Base-by-base conservation (phyloP, 306 rosid species). In the Trifolium subterraneum region DNA sequence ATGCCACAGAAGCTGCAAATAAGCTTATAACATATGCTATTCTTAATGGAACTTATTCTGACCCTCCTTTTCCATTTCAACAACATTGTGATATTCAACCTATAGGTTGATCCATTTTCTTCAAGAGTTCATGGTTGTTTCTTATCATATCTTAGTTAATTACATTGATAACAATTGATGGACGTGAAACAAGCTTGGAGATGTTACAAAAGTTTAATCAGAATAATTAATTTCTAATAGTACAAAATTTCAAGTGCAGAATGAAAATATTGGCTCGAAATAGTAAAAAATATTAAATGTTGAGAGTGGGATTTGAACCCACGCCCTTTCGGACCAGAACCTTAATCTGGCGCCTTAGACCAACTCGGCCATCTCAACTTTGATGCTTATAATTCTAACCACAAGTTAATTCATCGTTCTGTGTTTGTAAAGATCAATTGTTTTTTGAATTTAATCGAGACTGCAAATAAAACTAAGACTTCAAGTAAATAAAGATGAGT, bases 1-100 rank as follows among this genome's bases (percentile, higher is more conserved):
- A 93, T 71, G 76, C 97, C 71, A 87, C 96, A 51, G 98, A 93
- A 81, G 92, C 92, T 72, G 97, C 92, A 63, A 93, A 91, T 80
- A 91, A 91, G 87, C 86, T 88, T 71, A 31, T 72, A 8, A 82
- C 98, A 5, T 60, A 36, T 72, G 96, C 98, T 27, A 85, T 91
- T 79, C 90, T 93, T 12, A 91, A 78, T 75, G 94, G 97, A 72
- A 84, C 92, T 25, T 87, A 79, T 78, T 93, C 72, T 48, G 85
- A 91, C 55, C 96, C 97, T 15, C 85, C 89, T 44, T 88, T 93
- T 68, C 88, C 90, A 22, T 51, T 89, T 48, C 81, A 84, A 44
- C 70, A 79, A 23, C 89, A 55, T 16, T 93, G 94, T 84, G 74
- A 87, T 73, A 85, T 88, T 66, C 81, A 77, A 20, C 90, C 85